Percentiles rank a stretch among this genome's conserved stretches.
Evolutionary conservation across 345 rosid genomes (phyloP).

Genomic region (Pseudoturritis turrita): DNA sequence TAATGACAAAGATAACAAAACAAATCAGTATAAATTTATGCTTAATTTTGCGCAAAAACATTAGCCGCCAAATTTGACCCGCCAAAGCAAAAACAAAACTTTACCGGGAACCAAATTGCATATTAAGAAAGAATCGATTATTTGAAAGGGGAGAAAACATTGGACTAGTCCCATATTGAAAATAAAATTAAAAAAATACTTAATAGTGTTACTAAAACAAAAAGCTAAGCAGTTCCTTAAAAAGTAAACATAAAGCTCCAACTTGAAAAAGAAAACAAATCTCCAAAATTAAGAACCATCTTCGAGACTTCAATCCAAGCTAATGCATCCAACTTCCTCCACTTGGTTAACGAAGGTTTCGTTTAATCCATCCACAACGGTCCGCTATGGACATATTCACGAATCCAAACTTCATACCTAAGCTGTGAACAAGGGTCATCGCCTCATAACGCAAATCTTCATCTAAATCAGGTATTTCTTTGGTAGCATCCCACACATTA

Average conservation of each 20-base stretch:
- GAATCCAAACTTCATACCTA: slow-evolving; percentile 4
- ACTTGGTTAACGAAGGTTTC: not conserved
- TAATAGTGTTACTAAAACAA: too few species aligned
- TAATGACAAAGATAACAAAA: too few species aligned
- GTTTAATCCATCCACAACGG: not conserved
- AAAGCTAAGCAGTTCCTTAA: too few species aligned
- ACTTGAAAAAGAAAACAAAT: not conserved
- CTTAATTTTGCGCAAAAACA: too few species aligned
- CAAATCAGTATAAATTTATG: too few species aligned
- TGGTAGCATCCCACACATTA: slow-evolving; percentile 10
- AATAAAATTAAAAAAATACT: too few species aligned
- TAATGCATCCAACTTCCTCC: not conserved
- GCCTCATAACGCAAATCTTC: not conserved
- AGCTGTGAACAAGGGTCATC: slow-evolving; percentile 10
- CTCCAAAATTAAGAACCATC: not conserved
- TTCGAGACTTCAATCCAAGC: not conserved
- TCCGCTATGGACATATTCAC: not conserved
- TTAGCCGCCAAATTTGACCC: too few species aligned
- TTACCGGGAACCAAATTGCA: too few species aligned
- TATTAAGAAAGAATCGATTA: too few species aligned
- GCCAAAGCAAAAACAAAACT: too few species aligned
- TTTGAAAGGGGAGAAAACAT: too few species aligned
- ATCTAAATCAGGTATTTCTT: not conserved
- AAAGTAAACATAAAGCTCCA: not conserved
- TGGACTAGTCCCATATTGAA: too few species aligned